A percentile compares a stretch with the other conserved stretches of the same genome.
These are phyloP conservation scores for Globisporangium middletonii DNA, from an alignment of 352 stramenopile species.

Conservation along the genomic window DNA sequence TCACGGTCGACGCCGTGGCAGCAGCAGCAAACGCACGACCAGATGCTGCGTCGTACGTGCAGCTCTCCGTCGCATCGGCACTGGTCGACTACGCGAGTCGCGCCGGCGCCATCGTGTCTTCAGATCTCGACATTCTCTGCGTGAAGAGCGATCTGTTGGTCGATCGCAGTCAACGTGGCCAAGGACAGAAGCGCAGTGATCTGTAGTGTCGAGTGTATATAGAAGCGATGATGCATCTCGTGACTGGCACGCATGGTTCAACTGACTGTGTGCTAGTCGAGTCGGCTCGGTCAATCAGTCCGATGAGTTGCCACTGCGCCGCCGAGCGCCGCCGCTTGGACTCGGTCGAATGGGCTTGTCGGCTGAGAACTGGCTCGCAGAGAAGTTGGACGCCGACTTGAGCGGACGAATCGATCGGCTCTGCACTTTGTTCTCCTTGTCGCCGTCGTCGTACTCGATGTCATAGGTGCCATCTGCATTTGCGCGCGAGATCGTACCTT, in stretches of 20 bases:
- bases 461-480: conserved; percentile 53
- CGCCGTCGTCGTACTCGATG: conserved; percentile 60
- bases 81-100: neutral
- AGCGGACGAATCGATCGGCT: conserved; percentile 20
- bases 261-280: neutral
- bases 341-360: conserved; percentile 28
- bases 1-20: neutral
- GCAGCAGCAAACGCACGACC: neutral
- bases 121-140: conserved; percentile 9
- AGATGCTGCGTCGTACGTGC: neutral
- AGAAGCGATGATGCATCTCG: neutral
- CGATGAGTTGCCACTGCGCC: conserved; percentile 41
- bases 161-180: neutral
- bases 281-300: conserved; percentile 15
- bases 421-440: conserved; percentile 36
- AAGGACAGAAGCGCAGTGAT: neutral
- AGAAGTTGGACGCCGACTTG: conserved; percentile 31
- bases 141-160: neutral
- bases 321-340: conserved; percentile 20
- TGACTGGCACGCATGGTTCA: neutral
- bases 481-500: conserved; percentile 36
- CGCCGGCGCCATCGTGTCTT: neutral
- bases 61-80: neutral
- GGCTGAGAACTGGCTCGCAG: conserved; percentile 30
- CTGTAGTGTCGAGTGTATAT: too few relatives aligned